Evolutionary conservation across 495 filamentous ascomycete genomes (phyloP).

Genomic region (Tuber indicum): DNA sequence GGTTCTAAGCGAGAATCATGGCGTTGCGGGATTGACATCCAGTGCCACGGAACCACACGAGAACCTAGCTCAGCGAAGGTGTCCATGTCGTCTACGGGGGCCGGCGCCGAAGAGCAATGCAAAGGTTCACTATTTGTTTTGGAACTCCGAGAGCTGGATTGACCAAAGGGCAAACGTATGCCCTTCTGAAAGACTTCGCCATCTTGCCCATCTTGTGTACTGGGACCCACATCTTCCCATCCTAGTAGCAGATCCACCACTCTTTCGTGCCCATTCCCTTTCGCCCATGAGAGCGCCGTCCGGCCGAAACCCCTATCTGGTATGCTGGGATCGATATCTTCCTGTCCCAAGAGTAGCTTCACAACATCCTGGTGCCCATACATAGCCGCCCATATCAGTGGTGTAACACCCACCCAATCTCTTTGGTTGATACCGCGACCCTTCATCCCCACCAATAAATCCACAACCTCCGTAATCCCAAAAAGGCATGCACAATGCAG

Average conservation of each 20-base stretch:
- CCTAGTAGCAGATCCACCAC: background rate
- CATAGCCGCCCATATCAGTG: background rate
- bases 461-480: background rate
- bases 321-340: background rate
- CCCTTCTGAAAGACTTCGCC: too few species aligned
- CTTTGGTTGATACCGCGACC: background rate
- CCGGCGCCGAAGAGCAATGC: background rate
- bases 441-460: background rate
- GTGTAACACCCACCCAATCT: background rate
- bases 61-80: background rate
- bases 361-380: background rate
- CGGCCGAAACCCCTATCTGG: too few species aligned
- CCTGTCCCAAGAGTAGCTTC: background rate
- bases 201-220: background rate
- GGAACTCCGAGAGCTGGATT: background rate
- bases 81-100: background rate
- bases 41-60: too few species aligned
- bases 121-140: background rate
- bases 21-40: too few species aligned
- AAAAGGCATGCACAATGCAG: background rate
- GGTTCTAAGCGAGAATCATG: too few species aligned
- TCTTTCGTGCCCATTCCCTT: background rate
- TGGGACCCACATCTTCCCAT: background rate
- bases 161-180: too few species aligned
- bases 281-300: background rate